Evolutionary conservation across 2,329 filamentous ascomycete genomes (phyloP), one percentile per base, ranked within the genome.

Genomic region (Scedosporium minutisporum): DNA sequence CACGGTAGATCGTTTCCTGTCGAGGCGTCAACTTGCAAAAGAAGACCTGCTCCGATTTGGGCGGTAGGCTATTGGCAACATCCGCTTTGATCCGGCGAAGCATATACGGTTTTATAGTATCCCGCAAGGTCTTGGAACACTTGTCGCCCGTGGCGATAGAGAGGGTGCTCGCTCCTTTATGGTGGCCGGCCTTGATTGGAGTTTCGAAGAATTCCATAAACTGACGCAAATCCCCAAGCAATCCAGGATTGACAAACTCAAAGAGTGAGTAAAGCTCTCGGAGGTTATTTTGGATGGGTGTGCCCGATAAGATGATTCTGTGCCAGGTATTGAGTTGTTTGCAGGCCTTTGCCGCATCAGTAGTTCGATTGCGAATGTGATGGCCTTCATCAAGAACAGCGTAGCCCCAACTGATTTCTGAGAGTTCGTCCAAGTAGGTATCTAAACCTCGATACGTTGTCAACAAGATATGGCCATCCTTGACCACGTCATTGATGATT

Each of bases 391-490:
- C 95, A 4, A 99, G 82, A 10, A 97, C 90, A 10, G 92, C 93
- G 72, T 96, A 97, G 21, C 88, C 91, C 95, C 95, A 99, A 65
- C 95, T 83, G 0, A 92, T 85, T 1, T 88, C 87, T 41, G 96
- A 87, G 23, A 99, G 77, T 41, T 93, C 82, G 59, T 93, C 87
- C 0, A 89, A 86, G 68, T 97, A 97, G 0, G 91, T 95, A 70
- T 97, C 92, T n/a, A 99, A 80, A 0, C 96, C 95, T 21, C 93
- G 90, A 71, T 99, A 99, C 0, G 95, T 97, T 0, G 95, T 99
- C 16, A 99, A 90, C 4, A 99, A 81, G 21, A 99, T 90, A 75
- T 97, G 93, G 0, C 96, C 95, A 65, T 96, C 86, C 63, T 87
- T 81, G 27, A 90, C 83, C 21, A 97, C 93, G 59, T 88, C 85